These are phyloP conservation scores for Kurtzmaniella cleridarum DNA, from an alignment of 805 yeast genomes.

Conservation along the genomic window DNA sequence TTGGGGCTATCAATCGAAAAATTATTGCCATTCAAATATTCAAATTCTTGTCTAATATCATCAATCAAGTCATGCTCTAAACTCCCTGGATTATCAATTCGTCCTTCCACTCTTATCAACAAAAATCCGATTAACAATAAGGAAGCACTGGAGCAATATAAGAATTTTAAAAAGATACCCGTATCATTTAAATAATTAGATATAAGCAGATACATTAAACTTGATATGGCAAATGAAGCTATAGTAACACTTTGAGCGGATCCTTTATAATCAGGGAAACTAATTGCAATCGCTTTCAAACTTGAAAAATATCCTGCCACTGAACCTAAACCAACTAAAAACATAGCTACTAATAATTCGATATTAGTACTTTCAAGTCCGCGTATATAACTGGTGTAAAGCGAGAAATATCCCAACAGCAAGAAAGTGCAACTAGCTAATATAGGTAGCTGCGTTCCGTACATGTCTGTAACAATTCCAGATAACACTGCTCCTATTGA, in stretches of 20 bases:
- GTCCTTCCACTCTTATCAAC: constrained; percentile 26
- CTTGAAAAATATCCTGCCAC: constrained; percentile 29
- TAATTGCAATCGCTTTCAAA: constrained; percentile 28
- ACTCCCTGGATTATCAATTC: background rate
- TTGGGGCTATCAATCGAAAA: background rate
- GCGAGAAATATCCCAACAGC: constrained; percentile 23
- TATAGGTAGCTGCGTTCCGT: constrained; percentile 31
- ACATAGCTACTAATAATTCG: constrained; percentile 20
- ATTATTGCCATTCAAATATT: background rate
- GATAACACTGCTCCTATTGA: constrained; percentile 29
- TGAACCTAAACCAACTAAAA: constrained; percentile 27
- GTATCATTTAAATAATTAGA: constrained; percentile 17
- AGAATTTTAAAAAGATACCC: constrained; percentile 17
- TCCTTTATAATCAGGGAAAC: constrained; percentile 27
- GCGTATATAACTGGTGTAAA: constrained; percentile 15
- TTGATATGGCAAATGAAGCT: constrained; percentile 32
- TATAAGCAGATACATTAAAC: constrained; percentile 20
- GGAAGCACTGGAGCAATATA: constrained; percentile 17
- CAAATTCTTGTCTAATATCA: constrained; percentile 1
- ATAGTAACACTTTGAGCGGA: constrained; percentile 32
- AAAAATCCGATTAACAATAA: constrained; percentile 24
- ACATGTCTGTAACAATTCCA: constrained; percentile 27
- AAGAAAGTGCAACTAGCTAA: constrained; percentile 19
- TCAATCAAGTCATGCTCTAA: background rate
- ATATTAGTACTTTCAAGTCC: constrained; percentile 13